phyloP scores from a whole-genome alignment of 2,329 filamentous ascomycete species.

The Pyrenochaeta sp. region DNA sequence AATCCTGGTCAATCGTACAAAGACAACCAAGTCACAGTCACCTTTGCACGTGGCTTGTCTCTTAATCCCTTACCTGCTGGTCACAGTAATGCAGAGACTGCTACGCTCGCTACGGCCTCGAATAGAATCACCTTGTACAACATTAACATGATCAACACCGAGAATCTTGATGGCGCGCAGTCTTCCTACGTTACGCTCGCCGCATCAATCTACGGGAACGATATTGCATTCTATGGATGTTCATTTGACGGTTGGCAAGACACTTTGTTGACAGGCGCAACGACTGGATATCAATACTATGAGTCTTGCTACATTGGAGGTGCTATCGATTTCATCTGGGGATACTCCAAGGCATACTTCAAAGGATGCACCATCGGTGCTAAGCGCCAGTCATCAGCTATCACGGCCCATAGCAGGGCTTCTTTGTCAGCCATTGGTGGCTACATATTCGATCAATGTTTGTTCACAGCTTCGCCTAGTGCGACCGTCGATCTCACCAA shows the following conservation, averaged over 20 bases:
- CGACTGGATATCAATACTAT: conserved; percentile 61
- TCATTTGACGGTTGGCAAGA: conserved; percentile 64
- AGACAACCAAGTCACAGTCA: conserved; percentile 64
- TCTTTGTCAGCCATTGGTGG: conserved; percentile 44
- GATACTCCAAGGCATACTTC: conserved; percentile 60
- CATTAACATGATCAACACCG: conserved; percentile 56
- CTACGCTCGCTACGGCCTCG: conserved; percentile 54
- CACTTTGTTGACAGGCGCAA: conserved; percentile 47
- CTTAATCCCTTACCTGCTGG: conserved; percentile 48
- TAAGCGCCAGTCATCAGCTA: conserved; percentile 43
- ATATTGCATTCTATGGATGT: conserved; percentile 65
- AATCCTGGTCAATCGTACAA: conserved; percentile 51
- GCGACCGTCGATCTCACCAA: conserved; percentile 43
- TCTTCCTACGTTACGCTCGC: conserved; percentile 57
- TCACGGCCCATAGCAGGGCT: conserved; percentile 33
- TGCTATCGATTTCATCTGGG: conserved; percentile 66
- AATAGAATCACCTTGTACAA: conserved; percentile 66
- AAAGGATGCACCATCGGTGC: conserved; percentile 57
- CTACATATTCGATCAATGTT: conserved; percentile 62
- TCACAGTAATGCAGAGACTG: conserved; percentile 59
- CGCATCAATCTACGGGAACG: conserved; percentile 56
- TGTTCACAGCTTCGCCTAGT: conserved; percentile 49
- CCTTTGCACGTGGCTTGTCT: conserved; percentile 46
- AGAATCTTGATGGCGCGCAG: conserved; percentile 51
- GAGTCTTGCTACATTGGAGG: conserved; percentile 64